phyloP scores from a whole-genome alignment of 208 protist species.

The Blechomonas ayalai region DNA sequence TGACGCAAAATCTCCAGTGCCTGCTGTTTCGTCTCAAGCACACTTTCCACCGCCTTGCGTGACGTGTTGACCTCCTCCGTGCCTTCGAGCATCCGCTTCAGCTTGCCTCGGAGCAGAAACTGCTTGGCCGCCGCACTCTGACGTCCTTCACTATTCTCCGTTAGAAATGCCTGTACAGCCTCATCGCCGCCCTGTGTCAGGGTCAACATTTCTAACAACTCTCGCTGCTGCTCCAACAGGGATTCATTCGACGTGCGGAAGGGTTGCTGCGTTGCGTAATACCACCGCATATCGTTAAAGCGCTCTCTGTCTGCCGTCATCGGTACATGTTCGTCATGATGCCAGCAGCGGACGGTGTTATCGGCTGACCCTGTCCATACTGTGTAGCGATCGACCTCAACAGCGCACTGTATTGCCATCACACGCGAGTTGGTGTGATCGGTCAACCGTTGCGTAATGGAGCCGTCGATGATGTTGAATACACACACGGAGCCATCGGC shows the following conservation, averaged over 20 bases:
- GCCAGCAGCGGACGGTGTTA: slow-evolving; percentile 74
- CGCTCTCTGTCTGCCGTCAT: slow-evolving; percentile 52
- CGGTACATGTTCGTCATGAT: slow-evolving; percentile 76
- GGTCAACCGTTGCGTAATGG: slow-evolving; percentile 25
- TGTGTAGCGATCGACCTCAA: slow-evolving; percentile 64
- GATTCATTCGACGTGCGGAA: slow-evolving; percentile 47
- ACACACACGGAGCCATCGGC: slow-evolving; percentile 48
- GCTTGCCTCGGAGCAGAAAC: slow-evolving; percentile 25
- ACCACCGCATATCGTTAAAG: slow-evolving; percentile 81
- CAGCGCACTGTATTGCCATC: slow-evolving; percentile 34
- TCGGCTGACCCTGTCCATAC: slow-evolving; percentile 64
- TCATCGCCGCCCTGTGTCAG: slow-evolving; percentile 55
- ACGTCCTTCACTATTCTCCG: slow-evolving; percentile 12
- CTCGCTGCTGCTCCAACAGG: slow-evolving; percentile 58
- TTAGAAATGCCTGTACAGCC: slow-evolving; percentile 23
- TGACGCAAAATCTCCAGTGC: slow-evolving; percentile 25
- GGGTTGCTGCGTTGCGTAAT: slow-evolving; percentile 58
- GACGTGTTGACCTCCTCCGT: slow-evolving; percentile 23
- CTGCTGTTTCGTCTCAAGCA: slow-evolving; percentile 21
- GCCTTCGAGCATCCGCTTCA: slow-evolving; percentile 23
- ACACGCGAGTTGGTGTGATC: slow-evolving; percentile 40
- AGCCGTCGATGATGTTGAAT: slow-evolving; percentile 47
- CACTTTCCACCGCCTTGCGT: slow-evolving; percentile 19
- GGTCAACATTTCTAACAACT: slow-evolving; percentile 47
- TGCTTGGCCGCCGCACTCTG: slow-evolving; percentile 29